A percentile compares a stretch with the other conserved stretches of the same genome.
These are phyloP conservation scores for Eimeria falciformis DNA, from an alignment of 169 alveolate genomes.

Conservation along the genomic window DNA sequence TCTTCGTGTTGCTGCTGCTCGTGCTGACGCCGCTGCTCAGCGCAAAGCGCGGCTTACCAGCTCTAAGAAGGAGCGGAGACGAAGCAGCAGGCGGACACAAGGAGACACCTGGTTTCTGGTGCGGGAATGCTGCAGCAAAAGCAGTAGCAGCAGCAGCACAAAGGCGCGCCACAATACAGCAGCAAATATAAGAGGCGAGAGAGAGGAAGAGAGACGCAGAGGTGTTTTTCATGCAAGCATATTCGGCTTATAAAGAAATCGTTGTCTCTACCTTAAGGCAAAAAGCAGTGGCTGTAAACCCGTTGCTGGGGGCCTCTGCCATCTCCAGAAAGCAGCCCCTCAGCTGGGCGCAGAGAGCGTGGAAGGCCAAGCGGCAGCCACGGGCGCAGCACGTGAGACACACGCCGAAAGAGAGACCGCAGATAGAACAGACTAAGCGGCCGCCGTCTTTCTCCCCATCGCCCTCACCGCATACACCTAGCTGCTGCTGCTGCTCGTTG, in stretches of 20 bases:
- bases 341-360: slow-evolving; percentile 78
- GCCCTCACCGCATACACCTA: background rate
- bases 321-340: slow-evolving; percentile 77
- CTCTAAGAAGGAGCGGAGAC: slow-evolving; percentile 77
- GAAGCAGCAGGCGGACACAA: slow-evolving; percentile 74
- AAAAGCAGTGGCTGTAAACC: slow-evolving; percentile 72
- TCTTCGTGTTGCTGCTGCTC: background rate
- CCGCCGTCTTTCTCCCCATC: background rate
- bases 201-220: too few relatives aligned
- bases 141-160: slow-evolving; percentile 7
- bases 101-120: slow-evolving; percentile 72
- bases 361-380: slow-evolving; percentile 55
- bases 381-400: slow-evolving; percentile 53
- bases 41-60: slow-evolving; percentile 35
- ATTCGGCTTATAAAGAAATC: background rate
- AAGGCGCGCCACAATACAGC: background rate
- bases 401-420: slow-evolving; percentile 71
- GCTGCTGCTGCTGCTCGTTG: background rate
- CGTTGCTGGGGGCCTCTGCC: slow-evolving; percentile 57
- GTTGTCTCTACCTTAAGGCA: slow-evolving; percentile 47
- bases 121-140: slow-evolving; percentile 74
- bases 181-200: background rate
- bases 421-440: background rate
- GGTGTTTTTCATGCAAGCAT: too few relatives aligned
- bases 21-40: background rate